A percentile compares a stretch with the other conserved stretches of the same genome.
Conservation (phyloP, 805 yeast genomes). For the Ogataea paradorogensis region DNA sequence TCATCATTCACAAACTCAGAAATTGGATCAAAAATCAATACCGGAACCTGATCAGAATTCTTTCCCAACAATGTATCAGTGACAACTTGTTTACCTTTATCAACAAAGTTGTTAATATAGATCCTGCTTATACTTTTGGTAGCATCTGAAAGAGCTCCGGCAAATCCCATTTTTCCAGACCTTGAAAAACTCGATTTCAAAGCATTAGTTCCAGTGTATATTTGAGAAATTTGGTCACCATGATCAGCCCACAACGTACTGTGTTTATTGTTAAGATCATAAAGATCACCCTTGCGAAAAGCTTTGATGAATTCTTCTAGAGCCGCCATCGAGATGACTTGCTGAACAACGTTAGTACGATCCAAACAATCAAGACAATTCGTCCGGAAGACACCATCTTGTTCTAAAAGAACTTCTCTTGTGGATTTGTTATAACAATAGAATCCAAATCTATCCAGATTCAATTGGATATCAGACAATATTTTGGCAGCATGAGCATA, state of each 20-base stretch:
- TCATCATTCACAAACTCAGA: constrained; percentile 76
- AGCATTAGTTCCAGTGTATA: constrained; percentile 97
- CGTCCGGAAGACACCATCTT: constrained; percentile 86
- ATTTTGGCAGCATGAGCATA: constrained; percentile 79
- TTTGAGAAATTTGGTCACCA: constrained; percentile 94
- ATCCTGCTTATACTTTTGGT: constrained; percentile 93
- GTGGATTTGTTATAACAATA: constrained; percentile 64
- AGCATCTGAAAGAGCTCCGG: constrained; percentile 96
- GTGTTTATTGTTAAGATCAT: constrained; percentile 68
- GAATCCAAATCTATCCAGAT: constrained; percentile 78
- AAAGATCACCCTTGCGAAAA: constrained; percentile 27
- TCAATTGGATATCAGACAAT: constrained; percentile 58
- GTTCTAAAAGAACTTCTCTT: constrained; percentile 62
- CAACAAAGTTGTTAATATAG: constrained; percentile 95
- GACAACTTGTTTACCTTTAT: constrained; percentile 83
- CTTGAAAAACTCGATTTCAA: constrained; percentile 91
- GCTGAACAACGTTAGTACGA: constrained; percentile 86
- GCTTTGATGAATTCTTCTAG: constrained; percentile 51
- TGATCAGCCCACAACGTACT: constrained; percentile 96
- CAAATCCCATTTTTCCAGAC: constrained; percentile 92
- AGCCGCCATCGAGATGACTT: constrained; percentile 73
- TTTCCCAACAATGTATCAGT: constrained; percentile 86
- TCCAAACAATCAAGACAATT: constrained; percentile 95
- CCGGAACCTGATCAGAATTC: constrained; percentile 66
- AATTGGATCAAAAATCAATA: constrained; percentile 81